Evolutionary conservation across 371 early-diverging fungal species (phyloP).

Genomic region (Saksenaea oblongispora): DNA sequence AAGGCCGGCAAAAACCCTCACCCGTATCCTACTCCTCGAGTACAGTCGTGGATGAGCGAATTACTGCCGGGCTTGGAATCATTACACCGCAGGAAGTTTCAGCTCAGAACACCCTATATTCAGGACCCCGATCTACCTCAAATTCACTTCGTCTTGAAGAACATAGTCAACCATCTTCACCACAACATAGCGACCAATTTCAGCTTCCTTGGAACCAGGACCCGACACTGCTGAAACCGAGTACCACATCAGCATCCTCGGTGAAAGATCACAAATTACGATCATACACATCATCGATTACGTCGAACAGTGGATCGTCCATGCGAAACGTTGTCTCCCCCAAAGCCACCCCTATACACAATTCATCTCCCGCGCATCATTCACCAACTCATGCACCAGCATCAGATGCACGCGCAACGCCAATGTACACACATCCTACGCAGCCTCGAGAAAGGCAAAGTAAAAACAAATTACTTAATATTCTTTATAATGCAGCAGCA

Average conservation of each 20-base stretch:
- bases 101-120: neutral
- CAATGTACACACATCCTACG: neutral
- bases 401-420: neutral
- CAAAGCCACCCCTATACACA: constrained; percentile 14
- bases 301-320: constrained; percentile 24
- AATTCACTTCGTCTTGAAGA: constrained; percentile 2
- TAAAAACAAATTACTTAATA: neutral
- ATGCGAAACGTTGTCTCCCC: constrained; percentile 20
- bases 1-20: constrained; percentile 11
- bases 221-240: neutral
- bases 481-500: constrained; percentile 23
- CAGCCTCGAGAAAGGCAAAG: neutral
- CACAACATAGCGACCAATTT: constrained; percentile 6
- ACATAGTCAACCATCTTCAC: constrained; percentile 10
- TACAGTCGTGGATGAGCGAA: constrained; percentile 30
- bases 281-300: neutral
- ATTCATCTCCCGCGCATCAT: constrained; percentile 1
- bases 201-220: constrained; percentile 12
- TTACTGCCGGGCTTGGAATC: constrained; percentile 43
- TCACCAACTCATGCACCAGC: constrained; percentile 16
- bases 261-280: constrained; percentile 8
- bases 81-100: constrained; percentile 6
- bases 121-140: constrained; percentile 1
- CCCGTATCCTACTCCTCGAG: neutral
- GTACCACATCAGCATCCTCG: neutral